phyloP scores from a whole-genome alignment of 2,329 filamentous ascomycete genomes.

The Gremmenia infestans region DNA sequence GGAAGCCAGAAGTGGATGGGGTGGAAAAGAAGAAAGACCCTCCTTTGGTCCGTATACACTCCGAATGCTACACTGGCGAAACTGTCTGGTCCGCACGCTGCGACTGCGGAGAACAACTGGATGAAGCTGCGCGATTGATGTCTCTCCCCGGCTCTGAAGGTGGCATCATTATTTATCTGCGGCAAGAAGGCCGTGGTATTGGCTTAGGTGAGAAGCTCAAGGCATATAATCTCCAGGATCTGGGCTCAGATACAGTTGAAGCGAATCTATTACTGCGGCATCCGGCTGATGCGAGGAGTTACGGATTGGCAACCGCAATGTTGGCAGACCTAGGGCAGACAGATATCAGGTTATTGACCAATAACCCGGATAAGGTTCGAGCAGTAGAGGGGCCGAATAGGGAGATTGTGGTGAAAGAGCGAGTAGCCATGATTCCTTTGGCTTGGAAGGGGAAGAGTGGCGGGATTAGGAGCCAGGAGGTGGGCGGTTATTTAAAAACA shows the following conservation, averaged over 20 bases:
- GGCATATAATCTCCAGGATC: slow-evolving; percentile 94
- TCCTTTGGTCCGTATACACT: slow-evolving; percentile 90
- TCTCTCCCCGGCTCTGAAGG: slow-evolving; percentile 63
- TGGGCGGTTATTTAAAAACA: slow-evolving; percentile 89
- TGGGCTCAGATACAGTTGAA: slow-evolving; percentile 96
- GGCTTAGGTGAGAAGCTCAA: slow-evolving; percentile 94
- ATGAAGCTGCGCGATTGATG: slow-evolving; percentile 94
- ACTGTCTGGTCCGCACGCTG: slow-evolving; percentile 97
- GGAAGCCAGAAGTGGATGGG: neutral
- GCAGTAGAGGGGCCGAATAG: slow-evolving; percentile 88
- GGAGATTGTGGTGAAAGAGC: slow-evolving; percentile 81
- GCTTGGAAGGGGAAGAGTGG: slow-evolving; percentile 78
- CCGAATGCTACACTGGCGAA: slow-evolving; percentile 97
- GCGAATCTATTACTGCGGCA: slow-evolving; percentile 88
- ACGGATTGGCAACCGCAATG: slow-evolving; percentile 95
- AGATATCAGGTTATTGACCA: slow-evolving; percentile 81
- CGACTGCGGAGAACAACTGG: slow-evolving; percentile 95
- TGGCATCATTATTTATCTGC: slow-evolving; percentile 90
- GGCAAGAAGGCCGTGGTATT: slow-evolving; percentile 94
- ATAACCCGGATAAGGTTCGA: slow-evolving; percentile 95
- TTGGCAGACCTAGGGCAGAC: slow-evolving; percentile 75
- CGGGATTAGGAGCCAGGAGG: slow-evolving; percentile 81
- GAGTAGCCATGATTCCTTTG: slow-evolving; percentile 91
- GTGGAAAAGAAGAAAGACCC: slow-evolving; percentile 32
- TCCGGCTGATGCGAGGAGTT: slow-evolving; percentile 89